phyloP scores from a whole-genome alignment of 192 early-diverging fungal species.

The Rhizophagus sp. region DNA sequence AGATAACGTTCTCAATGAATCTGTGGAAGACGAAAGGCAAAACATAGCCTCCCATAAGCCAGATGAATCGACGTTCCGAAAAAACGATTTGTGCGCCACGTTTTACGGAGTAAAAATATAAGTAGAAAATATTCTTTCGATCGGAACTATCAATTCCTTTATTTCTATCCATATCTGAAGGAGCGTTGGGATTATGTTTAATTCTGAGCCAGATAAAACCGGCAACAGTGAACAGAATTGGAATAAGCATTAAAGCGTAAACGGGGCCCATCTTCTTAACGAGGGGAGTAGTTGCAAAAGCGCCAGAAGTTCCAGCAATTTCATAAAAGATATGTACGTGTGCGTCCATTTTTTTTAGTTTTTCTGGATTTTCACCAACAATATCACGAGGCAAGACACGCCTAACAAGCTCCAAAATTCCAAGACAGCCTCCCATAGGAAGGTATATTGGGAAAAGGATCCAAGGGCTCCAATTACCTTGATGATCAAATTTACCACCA shows the following conservation, averaged over 20 bases:
- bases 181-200: slow-evolving; percentile 17
- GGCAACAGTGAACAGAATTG: slow-evolving; percentile 50
- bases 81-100: slow-evolving; percentile 50
- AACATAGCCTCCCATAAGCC: slow-evolving; percentile 61
- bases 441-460: slow-evolving; percentile 50
- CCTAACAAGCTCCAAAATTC: slow-evolving; percentile 60
- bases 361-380: slow-evolving; percentile 60
- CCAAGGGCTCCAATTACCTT: slow-evolving; percentile 41
- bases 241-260: slow-evolving; percentile 48
- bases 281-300: slow-evolving; percentile 49
- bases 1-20: slow-evolving; percentile 54
- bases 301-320: slow-evolving; percentile 59
- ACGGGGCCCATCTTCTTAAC: slow-evolving; percentile 50
- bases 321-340: slow-evolving; percentile 62
- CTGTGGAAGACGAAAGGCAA: slow-evolving; percentile 56
- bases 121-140: slow-evolving; percentile 35
- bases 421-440: slow-evolving; percentile 53
- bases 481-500: slow-evolving; percentile 1
- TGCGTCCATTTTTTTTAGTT: slow-evolving; percentile 62
- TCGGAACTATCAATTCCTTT: background rate
- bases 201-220: slow-evolving; percentile 50
- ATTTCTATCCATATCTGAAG: slow-evolving; percentile 14
- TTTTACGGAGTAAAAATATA: slow-evolving; percentile 49
- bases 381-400: slow-evolving; percentile 62
- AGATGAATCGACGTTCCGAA: slow-evolving; percentile 52